Evolutionary conservation across 2,329 filamentous ascomycete species (phyloP).

Genomic region (Trichoderma arundinaceum): DNA sequence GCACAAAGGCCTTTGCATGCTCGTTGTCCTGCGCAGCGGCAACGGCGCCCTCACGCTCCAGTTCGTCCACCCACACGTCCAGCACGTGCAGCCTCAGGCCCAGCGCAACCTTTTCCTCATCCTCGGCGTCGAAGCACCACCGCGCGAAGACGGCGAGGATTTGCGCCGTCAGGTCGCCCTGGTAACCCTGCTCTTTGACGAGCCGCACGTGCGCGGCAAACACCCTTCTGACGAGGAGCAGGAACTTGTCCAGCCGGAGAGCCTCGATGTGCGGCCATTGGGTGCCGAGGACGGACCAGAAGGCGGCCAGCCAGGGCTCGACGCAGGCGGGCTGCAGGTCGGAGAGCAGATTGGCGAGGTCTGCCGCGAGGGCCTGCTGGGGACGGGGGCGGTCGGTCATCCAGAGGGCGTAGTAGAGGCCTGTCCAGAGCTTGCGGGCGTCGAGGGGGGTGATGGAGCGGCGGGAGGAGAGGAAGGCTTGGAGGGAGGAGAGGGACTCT

Average conservation of each 20-base stretch:
- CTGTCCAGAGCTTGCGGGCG: conserved; percentile 90
- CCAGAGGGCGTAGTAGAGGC: conserved; percentile 91
- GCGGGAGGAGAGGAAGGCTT: conserved; percentile 73
- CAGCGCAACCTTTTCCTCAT: conserved; percentile 69
- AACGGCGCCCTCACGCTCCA: conserved; percentile 70
- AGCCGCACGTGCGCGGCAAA: conserved; percentile 71
- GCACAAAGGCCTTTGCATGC: conserved; percentile 55
- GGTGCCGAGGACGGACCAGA: conserved; percentile 72
- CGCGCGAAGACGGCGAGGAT: conserved; percentile 40
- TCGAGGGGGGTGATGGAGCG: conserved; percentile 68
- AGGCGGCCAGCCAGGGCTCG: conserved; percentile 62
- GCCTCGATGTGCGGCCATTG: conserved; percentile 79
- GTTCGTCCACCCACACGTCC: conserved; percentile 91
- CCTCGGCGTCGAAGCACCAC: conserved; percentile 45
- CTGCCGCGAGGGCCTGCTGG: conserved; percentile 80
- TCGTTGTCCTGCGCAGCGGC: conserved; percentile 35
- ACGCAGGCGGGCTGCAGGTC: conserved; percentile 57
- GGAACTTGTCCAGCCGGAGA: conserved; percentile 88
- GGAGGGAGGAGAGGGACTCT: conserved; percentile 76
- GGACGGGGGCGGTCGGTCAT: conserved; percentile 89
- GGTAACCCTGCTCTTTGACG: conserved; percentile 45
- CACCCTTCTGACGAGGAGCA: conserved; percentile 81
- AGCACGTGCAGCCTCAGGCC: conserved; percentile 85
- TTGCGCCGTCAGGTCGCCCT: conserved; percentile 40
- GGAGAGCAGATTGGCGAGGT: conserved; percentile 72